These are phyloP conservation scores for Candida krabiensis DNA, from an alignment of 805 yeast genomes.

Conservation along the genomic window DNA sequence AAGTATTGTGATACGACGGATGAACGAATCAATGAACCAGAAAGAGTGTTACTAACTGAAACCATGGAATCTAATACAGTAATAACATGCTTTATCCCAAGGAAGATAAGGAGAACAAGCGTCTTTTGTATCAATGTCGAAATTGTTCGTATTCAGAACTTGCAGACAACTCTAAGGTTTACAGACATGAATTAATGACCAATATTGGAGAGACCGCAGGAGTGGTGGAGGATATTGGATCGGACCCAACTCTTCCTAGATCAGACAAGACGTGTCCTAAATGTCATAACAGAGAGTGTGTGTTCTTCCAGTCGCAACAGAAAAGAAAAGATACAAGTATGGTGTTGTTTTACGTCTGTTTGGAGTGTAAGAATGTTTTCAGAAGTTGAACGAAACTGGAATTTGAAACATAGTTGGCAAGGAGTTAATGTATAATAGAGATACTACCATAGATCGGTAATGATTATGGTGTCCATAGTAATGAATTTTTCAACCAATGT, in stretches of 20 bases:
- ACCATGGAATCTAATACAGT: no score
- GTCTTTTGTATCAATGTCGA: conserved; percentile 87
- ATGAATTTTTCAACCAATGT: no score
- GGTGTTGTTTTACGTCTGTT: conserved; percentile 91
- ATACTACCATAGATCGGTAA: no score
- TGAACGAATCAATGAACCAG: no score
- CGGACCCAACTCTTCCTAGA: conserved; percentile 97
- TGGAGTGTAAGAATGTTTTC: conserved; percentile 79
- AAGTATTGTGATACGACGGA: conserved; percentile 40
- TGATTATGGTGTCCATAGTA: no score
- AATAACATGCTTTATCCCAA: conserved; percentile 98
- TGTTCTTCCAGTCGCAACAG: conserved; percentile 96
- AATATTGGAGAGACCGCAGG: conserved; percentile 96
- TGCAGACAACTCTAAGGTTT: conserved; percentile 84
- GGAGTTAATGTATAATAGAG: conserved; percentile 1
- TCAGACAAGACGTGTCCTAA: conserved; percentile 91
- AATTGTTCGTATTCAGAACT: conserved; percentile 92
- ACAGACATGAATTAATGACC: conserved; percentile 88
- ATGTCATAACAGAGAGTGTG: conserved; percentile 87
- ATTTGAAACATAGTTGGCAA: background rate
- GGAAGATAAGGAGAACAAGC: conserved; percentile 80
- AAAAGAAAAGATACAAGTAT: conserved; percentile 92
- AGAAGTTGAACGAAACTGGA: conserved; percentile 26
- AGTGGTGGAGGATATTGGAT: conserved; percentile 91
- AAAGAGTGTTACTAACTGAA: no score